Conservation (phyloP, 2,329 filamentous ascomycete species). For the Venturia asperata region DNA sequence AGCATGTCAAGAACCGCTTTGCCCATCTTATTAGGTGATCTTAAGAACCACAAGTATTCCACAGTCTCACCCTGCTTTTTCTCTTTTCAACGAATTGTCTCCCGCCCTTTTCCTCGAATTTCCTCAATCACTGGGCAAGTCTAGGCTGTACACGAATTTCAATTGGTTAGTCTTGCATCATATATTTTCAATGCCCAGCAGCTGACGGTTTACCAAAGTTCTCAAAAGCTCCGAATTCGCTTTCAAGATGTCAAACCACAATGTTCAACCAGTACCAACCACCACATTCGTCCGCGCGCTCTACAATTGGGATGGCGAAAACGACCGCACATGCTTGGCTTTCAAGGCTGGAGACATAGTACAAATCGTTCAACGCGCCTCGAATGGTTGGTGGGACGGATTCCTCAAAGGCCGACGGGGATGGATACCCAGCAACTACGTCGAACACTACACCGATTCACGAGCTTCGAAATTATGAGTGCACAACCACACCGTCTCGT, state of each 20-base stretch:
- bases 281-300: constrained; percentile 4
- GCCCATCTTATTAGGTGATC: constrained; percentile 2
- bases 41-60: constrained; percentile 6
- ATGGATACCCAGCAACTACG: constrained; percentile 10
- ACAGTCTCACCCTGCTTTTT: neutral
- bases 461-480: constrained; percentile 1
- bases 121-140: neutral
- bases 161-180: neutral
- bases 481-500: neutral
- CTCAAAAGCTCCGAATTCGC: neutral
- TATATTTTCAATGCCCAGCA: neutral
- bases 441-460: constrained; percentile 5
- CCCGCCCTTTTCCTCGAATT: neutral
- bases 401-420: neutral
- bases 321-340: constrained; percentile 1
- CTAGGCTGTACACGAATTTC: neutral
- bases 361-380: neutral
- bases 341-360: constrained; percentile 5
- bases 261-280: constrained; percentile 2
- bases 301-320: constrained; percentile 7
- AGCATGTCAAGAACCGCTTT: constrained; percentile 1
- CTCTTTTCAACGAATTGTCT: constrained; percentile 6
- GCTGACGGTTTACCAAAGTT: neutral
- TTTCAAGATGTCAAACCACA: neutral
- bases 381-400: constrained; percentile 3